Conservation (phyloP, 352 stramenopile species). For the Globisporangium rhizosaccharum region DNA sequence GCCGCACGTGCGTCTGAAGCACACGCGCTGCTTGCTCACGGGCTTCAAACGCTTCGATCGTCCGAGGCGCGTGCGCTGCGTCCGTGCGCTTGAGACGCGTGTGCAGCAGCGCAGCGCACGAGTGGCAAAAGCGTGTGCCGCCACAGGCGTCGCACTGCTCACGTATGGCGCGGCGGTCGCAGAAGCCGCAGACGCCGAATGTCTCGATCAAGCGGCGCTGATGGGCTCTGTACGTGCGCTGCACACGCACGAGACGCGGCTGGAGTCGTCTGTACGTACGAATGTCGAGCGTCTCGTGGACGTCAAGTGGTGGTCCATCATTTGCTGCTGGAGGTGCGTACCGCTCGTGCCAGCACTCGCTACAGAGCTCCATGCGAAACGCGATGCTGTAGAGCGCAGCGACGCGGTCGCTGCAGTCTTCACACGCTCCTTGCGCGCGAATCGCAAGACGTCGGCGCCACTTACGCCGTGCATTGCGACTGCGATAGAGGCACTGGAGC, state of each 20-base stretch:
- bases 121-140: slow-evolving; percentile 29
- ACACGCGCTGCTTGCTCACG: slow-evolving; percentile 26
- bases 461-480: slow-evolving; percentile 19
- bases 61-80: slow-evolving; percentile 14
- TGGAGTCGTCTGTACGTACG: slow-evolving; percentile 26
- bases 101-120: slow-evolving; percentile 38
- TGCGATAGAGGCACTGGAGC: slow-evolving; percentile 46
- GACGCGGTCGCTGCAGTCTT: slow-evolving; percentile 32
- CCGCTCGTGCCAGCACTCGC: slow-evolving; percentile 19
- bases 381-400: slow-evolving; percentile 35
- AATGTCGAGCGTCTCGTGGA: slow-evolving; percentile 16
- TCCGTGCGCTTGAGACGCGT: slow-evolving; percentile 6
- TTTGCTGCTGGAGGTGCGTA: not conserved
- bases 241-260: slow-evolving; percentile 16
- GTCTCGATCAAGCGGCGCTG: slow-evolving; percentile 15
- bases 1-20: slow-evolving; percentile 39
- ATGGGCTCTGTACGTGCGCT: slow-evolving; percentile 34
- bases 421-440: slow-evolving; percentile 26
- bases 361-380: slow-evolving; percentile 26
- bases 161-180: slow-evolving; percentile 28
- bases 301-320: not conserved
- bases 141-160: slow-evolving; percentile 35
- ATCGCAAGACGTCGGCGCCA: slow-evolving; percentile 31
- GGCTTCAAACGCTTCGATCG: slow-evolving; percentile 20
- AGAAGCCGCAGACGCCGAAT: slow-evolving; percentile 40